Conservation (phyloP, 495 filamentous ascomycete genomes). For the Cladorrhinum samala region DNA sequence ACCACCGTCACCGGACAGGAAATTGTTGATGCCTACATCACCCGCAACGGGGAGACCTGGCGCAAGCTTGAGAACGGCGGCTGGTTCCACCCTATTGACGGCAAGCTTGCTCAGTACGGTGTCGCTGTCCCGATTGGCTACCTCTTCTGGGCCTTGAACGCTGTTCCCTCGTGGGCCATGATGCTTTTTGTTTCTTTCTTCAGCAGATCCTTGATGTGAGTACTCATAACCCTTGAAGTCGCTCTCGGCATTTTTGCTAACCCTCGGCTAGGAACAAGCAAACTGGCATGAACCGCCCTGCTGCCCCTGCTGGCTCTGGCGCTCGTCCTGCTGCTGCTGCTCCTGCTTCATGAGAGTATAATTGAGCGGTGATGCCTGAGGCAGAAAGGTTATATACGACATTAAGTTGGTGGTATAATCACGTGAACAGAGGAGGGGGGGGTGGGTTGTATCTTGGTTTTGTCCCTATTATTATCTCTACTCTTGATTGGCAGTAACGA, state of each 20-base stretch:
- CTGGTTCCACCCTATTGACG: conserved; percentile 74
- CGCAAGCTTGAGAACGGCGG: conserved; percentile 54
- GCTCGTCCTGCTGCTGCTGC: conserved; percentile 20
- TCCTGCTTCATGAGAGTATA: not conserved
- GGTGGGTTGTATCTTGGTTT: no score
- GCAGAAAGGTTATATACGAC: no score
- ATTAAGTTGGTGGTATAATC: no score
- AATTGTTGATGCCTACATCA: conserved; percentile 58
- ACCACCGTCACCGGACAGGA: conserved; percentile 58
- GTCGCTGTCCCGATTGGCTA: conserved; percentile 65
- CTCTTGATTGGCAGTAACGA: no score
- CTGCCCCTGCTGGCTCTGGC: conserved; percentile 5
- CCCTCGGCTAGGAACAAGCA: conserved; percentile 27
- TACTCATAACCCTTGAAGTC: conserved; percentile 10
- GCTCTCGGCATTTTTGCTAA: conserved; percentile 18
- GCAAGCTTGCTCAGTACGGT: conserved; percentile 58
- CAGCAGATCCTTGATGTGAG: conserved; percentile 84
- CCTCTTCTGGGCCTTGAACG: conserved; percentile 62
- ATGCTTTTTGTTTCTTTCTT: conserved; percentile 80
- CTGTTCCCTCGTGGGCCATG: conserved; percentile 52
- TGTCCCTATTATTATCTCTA: no score
- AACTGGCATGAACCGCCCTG: conserved; percentile 10
- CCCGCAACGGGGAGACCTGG: conserved; percentile 48
- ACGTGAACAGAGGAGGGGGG: no score
- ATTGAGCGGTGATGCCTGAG: not conserved